These are phyloP conservation scores for Sphaceloma murrayae DNA, from an alignment of 2,329 filamentous ascomycete genomes.

Conservation along the genomic window DNA sequence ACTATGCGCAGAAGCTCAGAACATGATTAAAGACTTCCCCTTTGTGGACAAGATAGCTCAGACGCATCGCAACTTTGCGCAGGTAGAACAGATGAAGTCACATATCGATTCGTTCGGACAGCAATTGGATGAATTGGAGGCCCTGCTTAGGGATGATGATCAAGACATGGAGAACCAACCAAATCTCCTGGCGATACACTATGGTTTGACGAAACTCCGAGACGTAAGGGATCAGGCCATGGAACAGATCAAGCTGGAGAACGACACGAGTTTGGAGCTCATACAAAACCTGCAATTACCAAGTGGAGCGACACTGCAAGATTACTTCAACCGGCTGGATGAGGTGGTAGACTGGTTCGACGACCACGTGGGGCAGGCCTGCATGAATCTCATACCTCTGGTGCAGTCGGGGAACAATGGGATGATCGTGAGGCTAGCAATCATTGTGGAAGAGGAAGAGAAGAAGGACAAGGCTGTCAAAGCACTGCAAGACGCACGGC, in stretches of 20 bases:
- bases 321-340: conserved; percentile 82
- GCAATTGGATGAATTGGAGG: conserved; percentile 64
- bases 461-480: conserved; percentile 88
- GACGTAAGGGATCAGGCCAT: conserved; percentile 95
- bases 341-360: conserved; percentile 90
- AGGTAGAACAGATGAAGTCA: conserved; percentile 84
- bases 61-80: conserved; percentile 92
- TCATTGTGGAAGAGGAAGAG: conserved; percentile 92
- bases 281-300: conserved; percentile 62
- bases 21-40: conserved; percentile 93
- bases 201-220: conserved; percentile 79
- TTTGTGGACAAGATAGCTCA: conserved; percentile 87
- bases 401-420: conserved; percentile 80
- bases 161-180: conserved; percentile 80
- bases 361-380: conserved; percentile 80
- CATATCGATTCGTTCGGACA: conserved; percentile 82
- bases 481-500: conserved; percentile 86
- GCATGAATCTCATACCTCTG: conserved; percentile 79
- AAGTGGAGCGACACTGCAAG: conserved; percentile 61
- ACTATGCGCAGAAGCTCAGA: conserved; percentile 91
- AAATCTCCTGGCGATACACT: conserved; percentile 81
- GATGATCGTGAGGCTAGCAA: conserved; percentile 79
- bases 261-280: conserved; percentile 93
- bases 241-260: conserved; percentile 81
- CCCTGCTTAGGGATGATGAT: conserved; percentile 73